Percentiles rank a stretch among this genome's conserved stretches.
Evolutionary conservation across 139 green algal genomes (phyloP).

Genomic region (Diplosphaera chodatii): DNA sequence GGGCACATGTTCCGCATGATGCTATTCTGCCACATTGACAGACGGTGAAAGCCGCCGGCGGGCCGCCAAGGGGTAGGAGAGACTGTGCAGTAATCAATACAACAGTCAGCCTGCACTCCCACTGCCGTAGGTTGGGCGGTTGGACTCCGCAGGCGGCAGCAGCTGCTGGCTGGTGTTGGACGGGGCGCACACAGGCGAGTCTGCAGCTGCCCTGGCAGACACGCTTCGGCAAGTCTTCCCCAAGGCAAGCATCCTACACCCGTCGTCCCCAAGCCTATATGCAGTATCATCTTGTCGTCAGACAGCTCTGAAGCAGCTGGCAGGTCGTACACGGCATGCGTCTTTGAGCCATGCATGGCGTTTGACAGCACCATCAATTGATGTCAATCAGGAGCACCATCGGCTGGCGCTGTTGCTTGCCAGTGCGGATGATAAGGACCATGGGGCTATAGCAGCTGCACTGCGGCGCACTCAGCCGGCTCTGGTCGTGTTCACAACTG

Average conservation of each 20-base stretch:
- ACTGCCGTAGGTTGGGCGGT: slow-evolving; percentile 11
- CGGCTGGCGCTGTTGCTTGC: slow-evolving; percentile 66
- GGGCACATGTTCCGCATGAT: not conserved
- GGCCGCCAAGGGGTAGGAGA: too few species aligned
- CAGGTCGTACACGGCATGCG: too few species aligned
- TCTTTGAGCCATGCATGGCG: too few species aligned
- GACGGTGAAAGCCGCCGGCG: too few species aligned
- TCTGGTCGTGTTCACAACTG: slow-evolving; percentile 58
- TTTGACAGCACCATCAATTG: too few species aligned
- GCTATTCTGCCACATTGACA: too few species aligned
- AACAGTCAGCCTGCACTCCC: too few species aligned
- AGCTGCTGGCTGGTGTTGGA: slow-evolving; percentile 59
- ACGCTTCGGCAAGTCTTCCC: slow-evolving; percentile 47
- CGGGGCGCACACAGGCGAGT: slow-evolving; percentile 68
- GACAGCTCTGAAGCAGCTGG: too few species aligned
- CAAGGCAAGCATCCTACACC: not conserved
- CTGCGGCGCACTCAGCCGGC: slow-evolving; percentile 33
- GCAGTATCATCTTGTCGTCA: too few species aligned
- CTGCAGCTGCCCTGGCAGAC: slow-evolving; percentile 44
- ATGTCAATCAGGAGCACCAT: not conserved
- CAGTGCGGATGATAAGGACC: slow-evolving; percentile 80
- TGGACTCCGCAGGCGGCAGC: not conserved
- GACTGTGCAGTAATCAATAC: too few species aligned
- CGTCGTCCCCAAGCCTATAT: not conserved
- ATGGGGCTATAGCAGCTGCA: slow-evolving; percentile 30